Evolutionary conservation across 2,329 filamentous ascomycete species (phyloP), one percentile per base, ranked within the genome.

Genomic region (Penicillium sclerotiorum): DNA sequence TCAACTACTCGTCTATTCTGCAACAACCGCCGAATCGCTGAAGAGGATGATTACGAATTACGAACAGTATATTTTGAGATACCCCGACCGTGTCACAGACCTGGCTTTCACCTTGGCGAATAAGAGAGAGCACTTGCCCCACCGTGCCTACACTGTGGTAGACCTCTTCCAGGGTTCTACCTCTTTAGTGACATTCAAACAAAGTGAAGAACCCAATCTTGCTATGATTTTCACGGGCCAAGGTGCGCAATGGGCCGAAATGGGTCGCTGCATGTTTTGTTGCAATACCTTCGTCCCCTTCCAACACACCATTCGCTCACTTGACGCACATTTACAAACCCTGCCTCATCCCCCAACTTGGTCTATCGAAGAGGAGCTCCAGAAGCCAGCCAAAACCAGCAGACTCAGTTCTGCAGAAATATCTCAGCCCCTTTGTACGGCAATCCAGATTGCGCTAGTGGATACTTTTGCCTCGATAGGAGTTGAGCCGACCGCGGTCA

Each of bases 91-190:
- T 20, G 30, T 60, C 13, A 15, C 33, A 4, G 54, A 61, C 30
- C 46, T 66, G 1, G 57, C 59, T 2, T 65, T 59, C 35, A 68
- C 64, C 2, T 50, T 67, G 9, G 57, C 53, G 1, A 40, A 41
- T 2, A 30, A 49, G 28, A 45, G 62, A 46, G 53, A 55, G n/a
- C 52, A 57, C 32, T 47, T 57, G 15, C 43, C 50, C 5, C 42
- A 61, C 25, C 49, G 61, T 5, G 50, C 55, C 12, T 47, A 37
- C 27, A 23, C 44, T 11, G 49, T 51, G 32, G 42, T 40, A 13
- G 36, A 43, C 33, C 25, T 42, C 11, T 42, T 46, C 6, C 22
- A 25, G 4, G 37, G 20, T 11, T 9, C 13, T 17, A 38, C 23
- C 2, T 20, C 30, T 17, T 43, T 22, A 13, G 18, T 38, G 18